Evolutionary conservation across 345 rosid genomes (phyloP).

Genomic region (Raphanus raphanistrum): DNA sequence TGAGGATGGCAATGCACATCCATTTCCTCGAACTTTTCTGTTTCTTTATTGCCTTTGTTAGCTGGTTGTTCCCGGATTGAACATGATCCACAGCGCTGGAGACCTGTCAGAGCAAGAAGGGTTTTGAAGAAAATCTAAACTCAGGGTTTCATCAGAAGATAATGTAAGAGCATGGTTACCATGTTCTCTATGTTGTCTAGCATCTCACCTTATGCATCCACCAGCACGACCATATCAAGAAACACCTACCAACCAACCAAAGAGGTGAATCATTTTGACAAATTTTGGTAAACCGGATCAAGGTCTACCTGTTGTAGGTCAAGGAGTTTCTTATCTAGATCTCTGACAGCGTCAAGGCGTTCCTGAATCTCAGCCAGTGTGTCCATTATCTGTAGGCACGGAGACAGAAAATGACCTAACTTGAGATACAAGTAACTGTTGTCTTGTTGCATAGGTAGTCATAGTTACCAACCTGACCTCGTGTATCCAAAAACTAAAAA

Average conservation of each 20-base stretch:
- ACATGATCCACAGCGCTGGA: constrained; percentile 93
- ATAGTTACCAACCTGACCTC: constrained; percentile 65
- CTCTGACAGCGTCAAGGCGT: constrained; percentile 90
- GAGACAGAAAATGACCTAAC: constrained; percentile 2
- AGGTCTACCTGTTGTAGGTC: constrained; percentile 80
- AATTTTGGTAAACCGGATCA: not conserved
- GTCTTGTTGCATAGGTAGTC: not conserved
- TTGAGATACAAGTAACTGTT: not conserved
- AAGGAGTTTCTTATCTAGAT: constrained; percentile 80
- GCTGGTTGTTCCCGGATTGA: constrained; percentile 70
- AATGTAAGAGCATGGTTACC: constrained; percentile 42
- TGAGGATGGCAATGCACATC: constrained; percentile 85
- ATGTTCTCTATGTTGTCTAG: constrained; percentile 88
- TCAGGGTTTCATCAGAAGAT: not conserved
- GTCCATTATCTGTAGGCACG: constrained; percentile 68
- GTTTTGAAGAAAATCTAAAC: not conserved
- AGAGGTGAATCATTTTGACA: not conserved
- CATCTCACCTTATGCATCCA: constrained; percentile 93
- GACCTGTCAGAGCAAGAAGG: constrained; percentile 48
- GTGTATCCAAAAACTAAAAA: not conserved
- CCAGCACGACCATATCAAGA: constrained; percentile 93
- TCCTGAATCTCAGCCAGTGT: constrained; percentile 97
- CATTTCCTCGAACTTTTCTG: constrained; percentile 88
- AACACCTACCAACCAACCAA: constrained; percentile 56
- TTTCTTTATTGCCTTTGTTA: constrained; percentile 63